A percentile compares a stretch with the other conserved stretches of the same genome.
Conservation (phyloP, 2,329 filamentous ascomycete genomes). For the Aschersonia sp. region DNA sequence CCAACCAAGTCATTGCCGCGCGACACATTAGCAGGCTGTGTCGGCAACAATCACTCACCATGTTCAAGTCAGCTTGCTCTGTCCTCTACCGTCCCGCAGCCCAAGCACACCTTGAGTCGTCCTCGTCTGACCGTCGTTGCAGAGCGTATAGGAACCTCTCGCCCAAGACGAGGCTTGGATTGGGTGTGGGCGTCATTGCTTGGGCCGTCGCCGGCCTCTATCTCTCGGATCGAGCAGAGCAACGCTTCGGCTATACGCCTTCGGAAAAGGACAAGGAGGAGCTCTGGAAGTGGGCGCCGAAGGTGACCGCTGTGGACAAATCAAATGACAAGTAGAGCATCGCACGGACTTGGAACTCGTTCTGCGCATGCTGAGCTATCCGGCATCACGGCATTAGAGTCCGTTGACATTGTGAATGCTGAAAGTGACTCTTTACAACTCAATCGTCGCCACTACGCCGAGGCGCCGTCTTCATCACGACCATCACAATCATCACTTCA, state of each 20-base stretch:
- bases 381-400: no score
- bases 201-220: slow-evolving; percentile 67
- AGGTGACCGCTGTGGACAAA: slow-evolving; percentile 43
- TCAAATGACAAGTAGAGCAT: slow-evolving; percentile 1
- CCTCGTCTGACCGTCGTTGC: background rate
- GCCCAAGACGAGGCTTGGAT: slow-evolving; percentile 52
- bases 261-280: slow-evolving; percentile 59
- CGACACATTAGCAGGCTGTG: no score
- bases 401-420: no score
- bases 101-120: background rate
- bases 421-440: no score
- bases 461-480: no score
- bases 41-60: no score
- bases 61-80: background rate
- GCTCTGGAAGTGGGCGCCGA: slow-evolving; percentile 46
- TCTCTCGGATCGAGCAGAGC: slow-evolving; percentile 57
- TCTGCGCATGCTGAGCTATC: no score
- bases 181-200: slow-evolving; percentile 61
- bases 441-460: no score
- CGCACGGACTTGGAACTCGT: background rate
- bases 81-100: background rate
- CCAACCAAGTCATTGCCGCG: no score
- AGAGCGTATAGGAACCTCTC: slow-evolving; percentile 61
- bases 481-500: no score
- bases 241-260: slow-evolving; percentile 57